These are phyloP conservation scores for Cryphonectria nitschkei DNA, from an alignment of 2,329 filamentous ascomycete species.

Conservation along the genomic window DNA sequence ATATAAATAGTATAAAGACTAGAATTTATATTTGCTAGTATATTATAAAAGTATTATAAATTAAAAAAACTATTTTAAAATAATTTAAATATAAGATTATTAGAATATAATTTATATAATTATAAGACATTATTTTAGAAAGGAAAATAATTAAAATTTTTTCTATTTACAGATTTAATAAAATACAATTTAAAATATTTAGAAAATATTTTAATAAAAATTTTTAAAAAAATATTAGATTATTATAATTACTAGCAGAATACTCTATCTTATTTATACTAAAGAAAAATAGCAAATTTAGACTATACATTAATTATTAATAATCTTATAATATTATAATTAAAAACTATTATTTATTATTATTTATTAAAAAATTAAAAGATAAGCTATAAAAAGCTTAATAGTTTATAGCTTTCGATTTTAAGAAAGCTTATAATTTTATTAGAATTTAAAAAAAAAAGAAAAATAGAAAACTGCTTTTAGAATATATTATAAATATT, in stretches of 20 bases:
- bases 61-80: background rate
- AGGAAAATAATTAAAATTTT: constrained; percentile 5
- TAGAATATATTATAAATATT: too few relatives aligned
- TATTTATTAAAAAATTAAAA: constrained; percentile 7
- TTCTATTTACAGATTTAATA: background rate
- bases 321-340: constrained; percentile 13
- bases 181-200: constrained; percentile 13
- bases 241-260: constrained; percentile 17
- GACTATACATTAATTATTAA: constrained; percentile 8
- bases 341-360: background rate
- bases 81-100: background rate
- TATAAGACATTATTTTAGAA: background rate
- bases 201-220: constrained; percentile 22
- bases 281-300: constrained; percentile 1
- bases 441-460: too few relatives aligned
- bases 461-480: too few relatives aligned
- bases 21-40: background rate
- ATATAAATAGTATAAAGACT: too few relatives aligned
- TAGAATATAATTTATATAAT: background rate
- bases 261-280: constrained; percentile 20
- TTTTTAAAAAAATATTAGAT: constrained; percentile 17
- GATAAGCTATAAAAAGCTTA: background rate
- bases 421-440: background rate
- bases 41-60: background rate
- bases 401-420: constrained; percentile 11